Percentiles rank a stretch among this genome's conserved stretches.
These are phyloP conservation scores for Phaeophleospora eucalypticola DNA, from an alignment of 2,329 filamentous ascomycete species.

Conservation along the genomic window DNA sequence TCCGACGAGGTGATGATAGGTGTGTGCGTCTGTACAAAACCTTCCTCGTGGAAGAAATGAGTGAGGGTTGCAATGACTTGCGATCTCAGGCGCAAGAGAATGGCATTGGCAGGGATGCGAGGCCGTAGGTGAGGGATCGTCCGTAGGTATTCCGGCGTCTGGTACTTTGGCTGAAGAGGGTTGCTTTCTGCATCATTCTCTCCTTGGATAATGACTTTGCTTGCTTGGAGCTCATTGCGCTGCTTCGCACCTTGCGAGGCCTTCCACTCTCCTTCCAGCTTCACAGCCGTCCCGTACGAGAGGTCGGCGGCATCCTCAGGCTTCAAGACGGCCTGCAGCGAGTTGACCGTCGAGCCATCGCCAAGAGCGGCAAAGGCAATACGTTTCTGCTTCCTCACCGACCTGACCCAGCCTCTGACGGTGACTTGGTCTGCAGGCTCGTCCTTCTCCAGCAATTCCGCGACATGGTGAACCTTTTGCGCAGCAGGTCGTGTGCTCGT, in stretches of 20 bases:
- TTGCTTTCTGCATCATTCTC: constrained; percentile 81
- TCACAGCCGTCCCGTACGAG: constrained; percentile 75
- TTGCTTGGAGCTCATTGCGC: constrained; percentile 75
- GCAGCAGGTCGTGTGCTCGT: constrained; percentile 12
- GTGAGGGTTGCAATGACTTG: constrained; percentile 69
- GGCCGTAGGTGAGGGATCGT: constrained; percentile 82
- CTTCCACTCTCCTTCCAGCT: constrained; percentile 72
- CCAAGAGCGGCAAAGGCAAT: constrained; percentile 78
- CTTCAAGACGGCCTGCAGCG: constrained; percentile 76
- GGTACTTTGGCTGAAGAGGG: constrained; percentile 95
- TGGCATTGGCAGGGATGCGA: constrained; percentile 74
- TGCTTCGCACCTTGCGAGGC: constrained; percentile 63
- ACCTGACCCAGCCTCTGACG: constrained; percentile 76
- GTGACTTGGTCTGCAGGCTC: constrained; percentile 27
- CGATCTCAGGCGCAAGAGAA: constrained; percentile 78
- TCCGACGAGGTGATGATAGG: constrained; percentile 95
- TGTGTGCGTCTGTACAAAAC: constrained; percentile 80
- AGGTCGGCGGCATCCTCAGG: constrained; percentile 72
- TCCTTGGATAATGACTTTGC: constrained; percentile 66
- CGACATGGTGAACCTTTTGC: constrained; percentile 18
- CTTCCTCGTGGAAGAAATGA: constrained; percentile 66
- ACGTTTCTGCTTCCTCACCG: constrained; percentile 79
- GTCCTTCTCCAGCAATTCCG: constrained; percentile 24
- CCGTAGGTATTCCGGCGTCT: constrained; percentile 82
- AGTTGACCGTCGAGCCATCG: constrained; percentile 77